Conservation (phyloP, 108 stramenopile genomes). For the Stephanodiscus minutulus region DNA sequence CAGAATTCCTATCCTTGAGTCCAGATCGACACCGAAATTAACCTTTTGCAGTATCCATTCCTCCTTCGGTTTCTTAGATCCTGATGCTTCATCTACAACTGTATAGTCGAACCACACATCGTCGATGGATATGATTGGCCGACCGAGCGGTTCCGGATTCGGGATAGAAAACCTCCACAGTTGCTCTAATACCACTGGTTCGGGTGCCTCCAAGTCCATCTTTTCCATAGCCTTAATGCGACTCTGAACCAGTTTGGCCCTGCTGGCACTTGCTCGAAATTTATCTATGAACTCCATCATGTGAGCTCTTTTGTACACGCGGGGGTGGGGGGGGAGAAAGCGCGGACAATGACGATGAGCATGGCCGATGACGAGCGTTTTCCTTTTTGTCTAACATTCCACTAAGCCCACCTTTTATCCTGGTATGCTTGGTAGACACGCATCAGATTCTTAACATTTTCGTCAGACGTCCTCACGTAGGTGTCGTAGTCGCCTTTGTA, state of each 20-base stretch:
- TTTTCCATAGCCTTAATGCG: conserved; percentile 98
- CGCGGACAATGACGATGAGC: no score
- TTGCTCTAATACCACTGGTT: conserved; percentile 73
- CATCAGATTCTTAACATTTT: conserved; percentile 82
- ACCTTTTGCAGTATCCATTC: conserved; percentile 91
- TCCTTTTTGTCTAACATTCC: no score
- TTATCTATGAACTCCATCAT: conserved; percentile 99
- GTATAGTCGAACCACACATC: conserved; percentile 97
- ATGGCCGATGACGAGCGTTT: no score
- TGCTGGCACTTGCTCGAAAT: conserved; percentile 95
- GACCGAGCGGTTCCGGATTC: conserved; percentile 86
- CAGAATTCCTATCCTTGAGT: conserved; percentile 85
- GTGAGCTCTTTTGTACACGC: conserved; percentile 91
- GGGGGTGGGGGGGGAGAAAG: no score
- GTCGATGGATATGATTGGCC: conserved; percentile 93
- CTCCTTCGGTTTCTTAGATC: conserved; percentile 52
- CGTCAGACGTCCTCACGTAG: conserved; percentile 87
- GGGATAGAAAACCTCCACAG: conserved; percentile 91
- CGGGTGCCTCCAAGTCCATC: conserved; percentile 91
- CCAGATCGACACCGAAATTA: conserved; percentile 93
- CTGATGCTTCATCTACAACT: conserved; percentile 40
- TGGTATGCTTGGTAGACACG: conserved; percentile 93
- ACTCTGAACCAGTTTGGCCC: conserved; percentile 94
- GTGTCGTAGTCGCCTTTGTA: conserved; percentile 97
- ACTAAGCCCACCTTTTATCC: no score